Conservation (phyloP, 2,329 filamentous ascomycete genomes). For the Periconia macrospinosa region DNA sequence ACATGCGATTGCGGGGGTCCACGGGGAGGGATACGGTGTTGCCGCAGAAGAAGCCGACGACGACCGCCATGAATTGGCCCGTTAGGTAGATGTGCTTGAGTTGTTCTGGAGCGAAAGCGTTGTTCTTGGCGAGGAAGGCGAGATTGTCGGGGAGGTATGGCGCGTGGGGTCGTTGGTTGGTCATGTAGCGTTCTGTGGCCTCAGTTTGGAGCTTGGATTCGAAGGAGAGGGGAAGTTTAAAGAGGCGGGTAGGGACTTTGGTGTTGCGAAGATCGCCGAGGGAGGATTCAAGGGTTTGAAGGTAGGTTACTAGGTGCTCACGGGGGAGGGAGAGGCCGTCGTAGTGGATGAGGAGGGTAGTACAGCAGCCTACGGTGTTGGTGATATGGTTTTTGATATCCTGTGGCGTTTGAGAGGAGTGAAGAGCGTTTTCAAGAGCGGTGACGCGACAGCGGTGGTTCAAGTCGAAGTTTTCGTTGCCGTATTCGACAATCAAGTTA, state of each 20-base stretch:
- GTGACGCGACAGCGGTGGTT: conserved; percentile 61
- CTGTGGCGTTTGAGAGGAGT: conserved; percentile 42
- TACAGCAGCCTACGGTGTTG: conserved; percentile 57
- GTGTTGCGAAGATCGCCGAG: conserved; percentile 46
- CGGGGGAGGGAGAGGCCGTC: conserved; percentile 43
- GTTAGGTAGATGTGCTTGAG: conserved; percentile 56
- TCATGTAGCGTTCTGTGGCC: conserved; percentile 62
- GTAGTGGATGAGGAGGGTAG: conserved; percentile 48
- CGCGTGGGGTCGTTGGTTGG: conserved; percentile 63
- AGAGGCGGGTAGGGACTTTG: conserved; percentile 47
- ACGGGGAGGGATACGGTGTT: conserved; percentile 57
- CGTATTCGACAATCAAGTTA: conserved; percentile 61
- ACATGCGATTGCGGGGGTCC: conserved; percentile 57
- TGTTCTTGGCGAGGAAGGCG: conserved; percentile 59
- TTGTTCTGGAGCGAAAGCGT: conserved; percentile 54
- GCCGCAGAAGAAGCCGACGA: conserved; percentile 59
- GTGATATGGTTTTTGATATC: conserved; percentile 46
- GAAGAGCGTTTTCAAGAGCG: conserved; percentile 54
- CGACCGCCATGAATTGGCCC: conserved; percentile 55
- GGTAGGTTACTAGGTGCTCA: conserved; percentile 39
- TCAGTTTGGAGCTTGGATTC: conserved; percentile 49
- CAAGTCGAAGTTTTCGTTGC: conserved; percentile 58
- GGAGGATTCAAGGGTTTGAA: conserved; percentile 44
- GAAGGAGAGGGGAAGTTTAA: conserved; percentile 49
- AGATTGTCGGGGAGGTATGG: conserved; percentile 66